Conservation (phyloP, 1,284 basidiomycete genomes). For the Quambalaria eucalypti region DNA sequence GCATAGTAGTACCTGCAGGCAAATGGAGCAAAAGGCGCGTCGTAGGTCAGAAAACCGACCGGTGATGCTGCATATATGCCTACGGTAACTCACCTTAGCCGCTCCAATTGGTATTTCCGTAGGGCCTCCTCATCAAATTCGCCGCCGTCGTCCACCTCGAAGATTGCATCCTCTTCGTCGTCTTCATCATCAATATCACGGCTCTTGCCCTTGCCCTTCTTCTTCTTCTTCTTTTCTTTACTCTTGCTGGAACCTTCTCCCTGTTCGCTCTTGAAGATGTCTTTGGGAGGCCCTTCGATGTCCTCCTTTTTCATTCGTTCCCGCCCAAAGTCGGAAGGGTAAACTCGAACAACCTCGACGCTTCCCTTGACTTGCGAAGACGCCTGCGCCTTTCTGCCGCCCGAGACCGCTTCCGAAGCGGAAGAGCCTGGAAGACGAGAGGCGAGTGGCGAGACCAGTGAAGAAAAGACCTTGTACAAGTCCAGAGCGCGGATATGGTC, state of each 20-base stretch:
- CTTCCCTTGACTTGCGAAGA: constrained; percentile 25
- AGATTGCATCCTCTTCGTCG: constrained; percentile 51
- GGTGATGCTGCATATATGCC: too few relatives aligned
- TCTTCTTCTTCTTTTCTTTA: constrained; percentile 47
- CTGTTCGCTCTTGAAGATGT: constrained; percentile 57
- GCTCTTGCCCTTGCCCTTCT: constrained; percentile 20
- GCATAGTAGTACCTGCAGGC: constrained; percentile 99
- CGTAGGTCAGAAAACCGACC: neutral
- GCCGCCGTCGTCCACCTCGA: constrained; percentile 44
- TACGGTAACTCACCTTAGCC: too few relatives aligned
- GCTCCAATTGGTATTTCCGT: constrained; percentile 84
- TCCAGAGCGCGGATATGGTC: constrained; percentile 85
- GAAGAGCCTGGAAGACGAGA: constrained; percentile 15
- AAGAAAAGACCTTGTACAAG: constrained; percentile 85
- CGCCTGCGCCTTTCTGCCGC: neutral
- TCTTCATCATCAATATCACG: constrained; percentile 59
- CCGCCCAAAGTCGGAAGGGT: constrained; percentile 88
- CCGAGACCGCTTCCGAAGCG: neutral
- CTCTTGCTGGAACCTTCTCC: neutral
- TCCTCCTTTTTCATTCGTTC: constrained; percentile 79
- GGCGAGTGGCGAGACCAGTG: constrained; percentile 57
- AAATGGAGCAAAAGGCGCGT: constrained; percentile 49
- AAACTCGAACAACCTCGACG: constrained; percentile 55
- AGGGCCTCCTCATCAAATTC: constrained; percentile 70
- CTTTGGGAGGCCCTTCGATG: constrained; percentile 75